Base-by-base conservation (phyloP, 129 eudicot genomes). In the Lactuca sativa region DNA sequence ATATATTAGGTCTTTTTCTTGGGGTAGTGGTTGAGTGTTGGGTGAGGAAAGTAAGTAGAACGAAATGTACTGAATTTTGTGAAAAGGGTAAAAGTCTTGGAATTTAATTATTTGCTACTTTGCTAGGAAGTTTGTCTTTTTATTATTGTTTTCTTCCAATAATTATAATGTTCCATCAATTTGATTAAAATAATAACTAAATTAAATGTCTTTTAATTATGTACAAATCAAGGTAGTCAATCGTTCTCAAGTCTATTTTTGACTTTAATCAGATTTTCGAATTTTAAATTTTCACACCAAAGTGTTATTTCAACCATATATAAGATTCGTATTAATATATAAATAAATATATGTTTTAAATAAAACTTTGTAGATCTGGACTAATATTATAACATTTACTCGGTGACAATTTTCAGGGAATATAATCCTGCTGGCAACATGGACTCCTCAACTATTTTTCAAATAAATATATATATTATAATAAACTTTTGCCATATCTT, bases 321-420 rank as follows among this genome's bases (percentile, higher is more conserved):
- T 62, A 38, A 64, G 41, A 53, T 44, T 59, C 36, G 15, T 41
- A 60, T 38, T 43, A 48, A 5, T 56, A 7, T 41, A 33, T 15
- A n/a, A 48, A 14, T 12, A 21, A 52, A 59, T 63, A 10, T 53
- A n/a, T 25, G 38, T 30, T 6, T 34, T 59, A 54, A 25, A 59
- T 76, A 54, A 16, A 62, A 32, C 47, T 37, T 61, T 53, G 64
- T 76, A 76, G 81, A 76, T 76, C 59, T 30, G 59, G 75, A 54
- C 62, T 40, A 59, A 59, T 59, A 55, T 59, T 67, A 71, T 65
- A 62, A 11, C 31, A 73, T 59, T 47, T 55, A 69, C 48, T 53
- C 62, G 58, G 79, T 70, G 83, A 81, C 86, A 77, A 74, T 65
- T 64, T 73, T 14, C 15, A 73, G 78, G 69, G 87, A 85, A 85